These are phyloP conservation scores for Ogataea paradorogensis DNA, from an alignment of 805 yeast species.

Conservation along the genomic window DNA sequence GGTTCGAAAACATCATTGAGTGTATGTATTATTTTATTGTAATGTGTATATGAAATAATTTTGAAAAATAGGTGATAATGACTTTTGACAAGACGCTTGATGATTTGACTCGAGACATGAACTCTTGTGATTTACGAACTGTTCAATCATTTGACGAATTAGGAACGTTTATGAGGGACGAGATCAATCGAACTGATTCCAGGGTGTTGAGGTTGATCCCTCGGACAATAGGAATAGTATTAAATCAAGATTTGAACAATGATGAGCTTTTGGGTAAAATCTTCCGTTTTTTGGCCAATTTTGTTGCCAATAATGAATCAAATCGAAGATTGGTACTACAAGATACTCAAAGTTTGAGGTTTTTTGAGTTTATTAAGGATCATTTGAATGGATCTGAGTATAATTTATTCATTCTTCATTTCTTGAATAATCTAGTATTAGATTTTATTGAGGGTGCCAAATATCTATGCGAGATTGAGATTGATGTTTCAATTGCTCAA, in stretches of 20 bases:
- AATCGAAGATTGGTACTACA: conserved; percentile 10
- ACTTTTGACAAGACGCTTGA: background rate
- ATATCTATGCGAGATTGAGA: background rate
- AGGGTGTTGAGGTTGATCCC: conserved; percentile 4
- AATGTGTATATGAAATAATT: conserved; percentile 1
- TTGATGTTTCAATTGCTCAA: background rate
- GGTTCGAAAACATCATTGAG: conserved; percentile 31
- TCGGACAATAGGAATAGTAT: conserved; percentile 1
- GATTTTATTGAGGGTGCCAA: conserved; percentile 3
- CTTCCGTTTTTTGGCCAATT: conserved; percentile 14
- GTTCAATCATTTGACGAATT: background rate
- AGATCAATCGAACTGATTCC: conserved; percentile 1
- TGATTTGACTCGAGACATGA: background rate
- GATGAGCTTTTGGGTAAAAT: conserved; percentile 5
- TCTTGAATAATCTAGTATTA: conserved; percentile 14
- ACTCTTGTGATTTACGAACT: background rate
- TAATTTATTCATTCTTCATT: conserved; percentile 12
- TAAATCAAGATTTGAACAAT: background rate
- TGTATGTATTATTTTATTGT: conserved; percentile 6
- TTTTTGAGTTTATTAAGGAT: conserved; percentile 2
- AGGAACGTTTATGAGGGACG: conserved; percentile 4
- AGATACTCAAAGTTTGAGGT: background rate
- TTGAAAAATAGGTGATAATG: background rate
- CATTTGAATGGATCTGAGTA: background rate
- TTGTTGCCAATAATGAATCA: conserved; percentile 16